A percentile compares a stretch with the other conserved stretches of the same genome.
Conservation (phyloP, 768 basidiomycete genomes). For the Tylopilus intermedius region DNA sequence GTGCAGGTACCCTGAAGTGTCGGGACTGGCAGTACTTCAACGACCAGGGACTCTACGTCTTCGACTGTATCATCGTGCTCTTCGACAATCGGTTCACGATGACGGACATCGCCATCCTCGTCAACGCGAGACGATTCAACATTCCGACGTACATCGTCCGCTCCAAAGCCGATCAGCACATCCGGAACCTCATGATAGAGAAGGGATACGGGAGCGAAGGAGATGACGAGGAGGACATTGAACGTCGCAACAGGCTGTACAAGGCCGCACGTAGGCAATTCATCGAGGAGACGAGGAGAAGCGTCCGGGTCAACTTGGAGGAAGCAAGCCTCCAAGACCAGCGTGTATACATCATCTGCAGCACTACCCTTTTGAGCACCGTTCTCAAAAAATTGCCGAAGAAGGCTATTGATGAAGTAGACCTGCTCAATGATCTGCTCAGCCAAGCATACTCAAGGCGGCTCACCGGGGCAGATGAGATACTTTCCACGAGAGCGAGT, state of each 20-base stretch:
- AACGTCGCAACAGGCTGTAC: too few species aligned
- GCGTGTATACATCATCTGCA: too few species aligned
- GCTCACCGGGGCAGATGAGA: neutral
- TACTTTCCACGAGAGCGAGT: too few species aligned
- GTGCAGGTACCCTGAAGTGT: slow-evolving; percentile 1
- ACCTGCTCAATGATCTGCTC: slow-evolving; percentile 12
- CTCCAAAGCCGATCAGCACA: slow-evolving; percentile 22
- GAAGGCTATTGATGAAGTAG: too few species aligned
- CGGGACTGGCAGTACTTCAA: slow-evolving; percentile 23
- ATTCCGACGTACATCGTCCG: slow-evolving; percentile 23
- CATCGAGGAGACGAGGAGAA: too few species aligned
- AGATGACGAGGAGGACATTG: too few species aligned
- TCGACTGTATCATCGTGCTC: slow-evolving; percentile 20
- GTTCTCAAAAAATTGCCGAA: too few species aligned
- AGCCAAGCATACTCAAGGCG: slow-evolving; percentile 12
- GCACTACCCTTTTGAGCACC: too few species aligned
- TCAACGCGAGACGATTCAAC: neutral
- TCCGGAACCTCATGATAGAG: slow-evolving; percentile 10
- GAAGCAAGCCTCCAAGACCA: too few species aligned
- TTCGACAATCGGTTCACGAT: slow-evolving; percentile 23
- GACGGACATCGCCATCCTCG: slow-evolving; percentile 20
- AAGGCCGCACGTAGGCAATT: too few species aligned
- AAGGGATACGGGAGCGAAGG: too few species aligned
- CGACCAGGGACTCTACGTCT: slow-evolving; percentile 22
- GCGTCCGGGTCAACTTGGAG: too few species aligned